A percentile compares a stretch with the other conserved stretches of the same genome.
Evolutionary conservation across 2,329 filamentous ascomycete genomes (phyloP).

Genomic region (Samsoniella hepiali): DNA sequence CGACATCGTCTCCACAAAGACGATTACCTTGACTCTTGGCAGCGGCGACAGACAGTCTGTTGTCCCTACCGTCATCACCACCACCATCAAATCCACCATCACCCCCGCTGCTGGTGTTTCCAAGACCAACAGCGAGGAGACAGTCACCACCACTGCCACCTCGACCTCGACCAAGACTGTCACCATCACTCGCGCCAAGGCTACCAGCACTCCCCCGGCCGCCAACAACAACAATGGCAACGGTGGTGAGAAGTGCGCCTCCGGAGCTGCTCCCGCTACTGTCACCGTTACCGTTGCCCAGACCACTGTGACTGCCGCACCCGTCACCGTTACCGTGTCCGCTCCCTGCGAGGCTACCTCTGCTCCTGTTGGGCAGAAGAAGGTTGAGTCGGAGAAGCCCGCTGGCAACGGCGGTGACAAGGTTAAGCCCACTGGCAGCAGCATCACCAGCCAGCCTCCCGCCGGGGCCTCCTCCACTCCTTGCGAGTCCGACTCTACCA

Average conservation of each 20-base stretch:
- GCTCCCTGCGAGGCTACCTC: constrained; percentile 22
- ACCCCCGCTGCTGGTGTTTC: constrained; percentile 27
- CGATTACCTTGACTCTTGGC: constrained; percentile 35
- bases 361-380: not conserved
- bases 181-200: constrained; percentile 29
- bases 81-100: constrained; percentile 36
- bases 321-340: constrained; percentile 30
- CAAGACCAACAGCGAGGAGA: constrained; percentile 24
- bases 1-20: constrained; percentile 32
- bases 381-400: constrained; percentile 8
- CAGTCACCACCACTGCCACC: constrained; percentile 39
- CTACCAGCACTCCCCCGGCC: constrained; percentile 22
- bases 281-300: constrained; percentile 24
- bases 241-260: not conserved
- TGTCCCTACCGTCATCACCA: constrained; percentile 43
- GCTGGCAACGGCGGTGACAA: constrained; percentile 19
- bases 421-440: constrained; percentile 22
- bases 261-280: constrained; percentile 19
- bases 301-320: constrained; percentile 23
- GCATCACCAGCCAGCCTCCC: constrained; percentile 29
- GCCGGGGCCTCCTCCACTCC: constrained; percentile 24
- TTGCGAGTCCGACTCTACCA: constrained; percentile 26
- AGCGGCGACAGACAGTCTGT: constrained; percentile 28
- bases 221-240: constrained; percentile 11
- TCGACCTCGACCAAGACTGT: constrained; percentile 35